Percentiles rank a stretch among this genome's conserved stretches.
Conservation (phyloP, 2,329 filamentous ascomycete species). For the Colletotrichum brevisporum region DNA sequence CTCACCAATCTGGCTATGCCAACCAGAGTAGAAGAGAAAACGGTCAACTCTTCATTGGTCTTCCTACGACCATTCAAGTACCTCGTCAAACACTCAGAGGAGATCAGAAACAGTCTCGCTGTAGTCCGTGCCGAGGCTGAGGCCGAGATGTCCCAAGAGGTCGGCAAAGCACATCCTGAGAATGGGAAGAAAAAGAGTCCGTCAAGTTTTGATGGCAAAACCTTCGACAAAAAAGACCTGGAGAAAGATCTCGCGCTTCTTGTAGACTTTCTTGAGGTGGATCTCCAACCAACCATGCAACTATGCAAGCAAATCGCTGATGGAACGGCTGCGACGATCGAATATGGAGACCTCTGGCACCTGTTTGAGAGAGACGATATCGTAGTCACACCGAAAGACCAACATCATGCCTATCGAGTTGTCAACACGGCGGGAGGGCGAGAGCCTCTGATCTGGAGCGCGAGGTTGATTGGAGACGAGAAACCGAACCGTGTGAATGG, state of each 20-base stretch:
- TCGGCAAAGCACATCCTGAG: no score
- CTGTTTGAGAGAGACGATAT: conserved; percentile 32
- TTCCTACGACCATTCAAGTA: conserved; percentile 14
- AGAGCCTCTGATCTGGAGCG: not conserved
- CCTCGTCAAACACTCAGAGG: not conserved
- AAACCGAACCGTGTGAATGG: conserved; percentile 9
- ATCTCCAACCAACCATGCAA: conserved; percentile 31
- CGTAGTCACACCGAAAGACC: not conserved
- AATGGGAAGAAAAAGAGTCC: no score
- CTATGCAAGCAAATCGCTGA: conserved; percentile 27
- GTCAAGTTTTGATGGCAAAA: no score
- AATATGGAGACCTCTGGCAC: conserved; percentile 41
- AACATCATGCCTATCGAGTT: conserved; percentile 16
- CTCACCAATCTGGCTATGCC: not conserved
- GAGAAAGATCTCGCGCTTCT: conserved; percentile 28
- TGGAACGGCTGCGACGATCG: conserved; percentile 30
- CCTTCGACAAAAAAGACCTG: not conserved
- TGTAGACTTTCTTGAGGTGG: conserved; percentile 38
- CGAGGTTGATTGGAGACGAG: not conserved
- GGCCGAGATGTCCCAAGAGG: not conserved
- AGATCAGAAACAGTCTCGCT: not conserved
- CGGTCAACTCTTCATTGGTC: not conserved
- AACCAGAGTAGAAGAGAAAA: not conserved
- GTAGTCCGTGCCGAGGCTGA: not conserved
- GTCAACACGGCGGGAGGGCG: not conserved